Percentiles rank a stretch among this genome's conserved stretches.
Conservation (phyloP, 768 basidiomycete genomes). For the Plicaturopsis crispa region DNA sequence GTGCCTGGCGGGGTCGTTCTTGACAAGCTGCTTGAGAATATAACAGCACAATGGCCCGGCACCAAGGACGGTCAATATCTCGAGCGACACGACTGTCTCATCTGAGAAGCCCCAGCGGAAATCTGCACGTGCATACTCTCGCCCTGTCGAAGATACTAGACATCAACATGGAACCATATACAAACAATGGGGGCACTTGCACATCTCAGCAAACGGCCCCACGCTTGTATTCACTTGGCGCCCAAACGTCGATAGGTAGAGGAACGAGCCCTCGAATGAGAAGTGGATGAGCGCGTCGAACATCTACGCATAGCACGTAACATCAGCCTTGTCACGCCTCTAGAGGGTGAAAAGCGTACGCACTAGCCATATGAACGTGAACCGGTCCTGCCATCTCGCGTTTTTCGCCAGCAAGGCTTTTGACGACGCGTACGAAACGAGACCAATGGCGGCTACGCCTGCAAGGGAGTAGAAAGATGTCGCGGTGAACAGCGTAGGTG, state of each 20-base stretch:
- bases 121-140: constrained; percentile 50
- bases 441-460: constrained; percentile 43
- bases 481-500: constrained; percentile 35
- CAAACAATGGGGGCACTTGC: constrained; percentile 33
- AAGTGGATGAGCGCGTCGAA: constrained; percentile 82
- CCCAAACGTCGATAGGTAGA: constrained; percentile 72
- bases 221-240: constrained; percentile 60
- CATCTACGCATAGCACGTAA: constrained; percentile 32
- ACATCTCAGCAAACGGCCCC: constrained; percentile 67
- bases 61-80: constrained; percentile 75
- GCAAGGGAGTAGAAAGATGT: constrained; percentile 61
- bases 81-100: constrained; percentile 74
- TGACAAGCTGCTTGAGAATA: constrained; percentile 57
- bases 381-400: constrained; percentile 54
- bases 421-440: constrained; percentile 45
- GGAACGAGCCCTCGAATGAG: constrained; percentile 71
- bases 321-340: neutral
- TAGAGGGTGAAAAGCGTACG: constrained; percentile 13
- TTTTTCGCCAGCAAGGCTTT: constrained; percentile 55
- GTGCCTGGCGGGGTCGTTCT: constrained; percentile 57
- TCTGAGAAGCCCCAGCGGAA: constrained; percentile 77
- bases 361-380: constrained; percentile 77
- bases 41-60: constrained; percentile 71
- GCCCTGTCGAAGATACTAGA: neutral
- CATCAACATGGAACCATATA: neutral